Evolutionary conservation across 441 rosid species (phyloP).

Genomic region (Pelargonium fulgidum): DNA sequence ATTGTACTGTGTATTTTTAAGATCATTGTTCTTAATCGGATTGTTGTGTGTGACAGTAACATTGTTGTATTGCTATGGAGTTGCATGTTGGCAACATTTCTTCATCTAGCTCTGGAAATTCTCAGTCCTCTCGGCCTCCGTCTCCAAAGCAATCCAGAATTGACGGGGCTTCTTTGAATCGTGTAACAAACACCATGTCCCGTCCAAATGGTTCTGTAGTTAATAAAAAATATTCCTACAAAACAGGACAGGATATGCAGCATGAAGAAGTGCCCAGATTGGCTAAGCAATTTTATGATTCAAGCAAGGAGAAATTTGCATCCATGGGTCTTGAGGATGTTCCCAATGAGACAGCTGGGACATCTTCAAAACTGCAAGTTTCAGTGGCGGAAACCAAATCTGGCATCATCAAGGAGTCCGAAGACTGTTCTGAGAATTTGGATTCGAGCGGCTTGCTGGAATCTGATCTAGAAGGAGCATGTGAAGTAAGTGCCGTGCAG

Average conservation of each 20-base stretch:
- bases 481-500: not conserved
- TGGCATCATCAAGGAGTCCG: conserved; percentile 20
- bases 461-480: conserved; percentile 23
- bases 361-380: conserved; percentile 26
- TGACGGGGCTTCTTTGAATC: conserved; percentile 6
- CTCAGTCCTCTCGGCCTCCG: conserved; percentile 33
- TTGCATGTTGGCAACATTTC: conserved; percentile 6
- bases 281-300: conserved; percentile 30
- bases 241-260: conserved; percentile 21
- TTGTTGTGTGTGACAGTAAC: conserved; percentile 13
- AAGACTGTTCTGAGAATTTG: conserved; percentile 31
- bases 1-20: not conserved
- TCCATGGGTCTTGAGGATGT: conserved; percentile 4
- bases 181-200: too few species aligned
- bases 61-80: conserved; percentile 13
- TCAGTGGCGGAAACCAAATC: conserved; percentile 28
- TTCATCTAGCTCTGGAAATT: conserved; percentile 23
- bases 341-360: conserved; percentile 19
- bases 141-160: conserved; percentile 35
- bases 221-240: too few species aligned
- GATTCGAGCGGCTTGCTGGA: conserved; percentile 34
- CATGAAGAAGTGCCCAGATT: conserved; percentile 60
- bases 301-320: conserved; percentile 17
- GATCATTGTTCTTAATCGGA: not conserved
- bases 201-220: too few species aligned